Evolutionary conservation across 176 grass and related monocot genomes (phyloP).

Genomic region (Hordeum marinum): DNA sequence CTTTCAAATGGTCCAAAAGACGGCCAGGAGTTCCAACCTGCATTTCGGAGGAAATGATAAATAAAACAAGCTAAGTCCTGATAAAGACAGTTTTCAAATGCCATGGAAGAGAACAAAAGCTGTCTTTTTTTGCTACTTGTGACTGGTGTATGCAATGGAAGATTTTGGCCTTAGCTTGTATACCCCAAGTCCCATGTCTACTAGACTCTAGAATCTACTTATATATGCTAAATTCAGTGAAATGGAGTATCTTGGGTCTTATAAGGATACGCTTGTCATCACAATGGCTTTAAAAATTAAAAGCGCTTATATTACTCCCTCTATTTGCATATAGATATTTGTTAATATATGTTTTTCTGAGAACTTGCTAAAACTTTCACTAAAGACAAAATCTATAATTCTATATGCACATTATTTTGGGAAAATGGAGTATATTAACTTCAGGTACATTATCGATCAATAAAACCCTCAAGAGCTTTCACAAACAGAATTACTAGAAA

Average conservation of each 20-base stretch:
- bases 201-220: background rate
- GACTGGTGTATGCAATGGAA: background rate
- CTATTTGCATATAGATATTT: background rate
- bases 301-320: background rate
- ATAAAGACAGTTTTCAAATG: background rate
- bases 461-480: background rate
- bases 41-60: slow-evolving; percentile 28
- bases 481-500: background rate
- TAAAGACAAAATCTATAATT: background rate
- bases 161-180: background rate
- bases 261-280: background rate
- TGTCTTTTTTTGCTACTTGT: background rate
- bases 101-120: background rate
- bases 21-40: slow-evolving; percentile 75
- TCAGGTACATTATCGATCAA: background rate
- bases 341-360: background rate
- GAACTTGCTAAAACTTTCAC: background rate
- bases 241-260: background rate
- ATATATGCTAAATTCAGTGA: background rate
- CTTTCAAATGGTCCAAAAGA: slow-evolving; percentile 22
- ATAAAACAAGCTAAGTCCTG: background rate
- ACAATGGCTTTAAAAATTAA: background rate
- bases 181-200: background rate
- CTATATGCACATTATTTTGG: background rate
- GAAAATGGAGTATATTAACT: background rate